These are phyloP conservation scores for Arabidopsis arenosa DNA, from an alignment of 345 rosid species.

Conservation along the genomic window DNA sequence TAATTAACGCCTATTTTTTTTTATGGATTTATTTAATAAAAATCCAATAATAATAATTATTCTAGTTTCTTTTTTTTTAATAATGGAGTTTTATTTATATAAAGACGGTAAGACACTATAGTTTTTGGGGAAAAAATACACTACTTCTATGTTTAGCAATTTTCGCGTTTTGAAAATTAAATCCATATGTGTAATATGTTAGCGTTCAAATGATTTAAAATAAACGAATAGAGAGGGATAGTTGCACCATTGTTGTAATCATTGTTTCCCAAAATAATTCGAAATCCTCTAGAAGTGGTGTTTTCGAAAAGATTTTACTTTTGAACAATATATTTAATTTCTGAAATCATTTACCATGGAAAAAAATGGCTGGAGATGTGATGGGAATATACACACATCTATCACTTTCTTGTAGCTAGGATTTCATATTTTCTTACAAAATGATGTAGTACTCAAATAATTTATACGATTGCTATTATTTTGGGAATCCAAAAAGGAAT, in stretches of 20 bases:
- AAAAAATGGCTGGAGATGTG: slow-evolving; percentile 45
- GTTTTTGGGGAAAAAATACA: not conserved
- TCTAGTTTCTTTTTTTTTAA: not conserved
- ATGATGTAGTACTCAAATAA: slow-evolving; percentile 26
- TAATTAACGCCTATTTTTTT: not conserved
- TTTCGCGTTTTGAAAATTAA: not conserved
- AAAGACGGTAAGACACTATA: not conserved
- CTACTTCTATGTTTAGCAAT: not conserved
- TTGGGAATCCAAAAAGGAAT: slow-evolving; percentile 46
- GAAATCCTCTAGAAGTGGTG: slow-evolving; percentile 29
- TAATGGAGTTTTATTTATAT: too few relatives aligned
- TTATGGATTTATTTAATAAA: not conserved
- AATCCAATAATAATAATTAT: not conserved
- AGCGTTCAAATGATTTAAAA: too few relatives aligned
- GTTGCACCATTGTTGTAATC: slow-evolving; percentile 31
- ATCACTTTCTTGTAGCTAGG: slow-evolving; percentile 40
- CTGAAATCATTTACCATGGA: slow-evolving; percentile 23
- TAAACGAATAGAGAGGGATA: not conserved
- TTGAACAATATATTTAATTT: not conserved
- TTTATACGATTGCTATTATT: slow-evolving; percentile 38
- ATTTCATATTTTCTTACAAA: slow-evolving; percentile 25
- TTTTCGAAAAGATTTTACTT: slow-evolving; percentile 21
- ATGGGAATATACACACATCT: slow-evolving; percentile 40
- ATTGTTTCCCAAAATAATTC: slow-evolving; percentile 24
- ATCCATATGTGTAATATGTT: too few relatives aligned